Conservation (phyloP, 73 alveolate species). For the Symbiodinium pilosum region DNA sequence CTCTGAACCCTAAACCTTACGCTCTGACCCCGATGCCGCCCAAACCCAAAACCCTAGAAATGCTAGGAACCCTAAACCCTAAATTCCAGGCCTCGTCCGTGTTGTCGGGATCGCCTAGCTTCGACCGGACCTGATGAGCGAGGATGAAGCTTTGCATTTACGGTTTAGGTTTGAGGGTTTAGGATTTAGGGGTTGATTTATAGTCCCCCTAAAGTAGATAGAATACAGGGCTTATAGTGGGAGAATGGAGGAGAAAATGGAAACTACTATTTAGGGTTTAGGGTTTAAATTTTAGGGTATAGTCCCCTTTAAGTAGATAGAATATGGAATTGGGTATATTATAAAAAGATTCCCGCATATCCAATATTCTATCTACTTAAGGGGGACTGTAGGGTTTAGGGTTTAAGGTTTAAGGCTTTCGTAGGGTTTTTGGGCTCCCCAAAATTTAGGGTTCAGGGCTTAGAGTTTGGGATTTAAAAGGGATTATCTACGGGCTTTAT, state of each 20-base stretch:
- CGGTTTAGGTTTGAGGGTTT: neutral
- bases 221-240: neutral
- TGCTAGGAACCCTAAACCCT: neutral
- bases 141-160: too few relatives aligned
- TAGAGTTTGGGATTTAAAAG: neutral
- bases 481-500: neutral
- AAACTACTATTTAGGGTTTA: too few relatives aligned
- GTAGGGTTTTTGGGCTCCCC: neutral
- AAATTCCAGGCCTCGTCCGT: slow-evolving; percentile 32
- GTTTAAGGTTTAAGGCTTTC: neutral
- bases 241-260: too few relatives aligned
- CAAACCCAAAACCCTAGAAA: neutral
- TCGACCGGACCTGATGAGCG: slow-evolving; percentile 22
- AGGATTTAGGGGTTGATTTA: neutral
- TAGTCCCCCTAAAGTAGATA: too few relatives aligned
- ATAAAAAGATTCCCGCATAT: too few relatives aligned
- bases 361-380: too few relatives aligned
- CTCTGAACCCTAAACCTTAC: neutral
- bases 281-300: neutral
- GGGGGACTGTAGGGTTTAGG: too few relatives aligned
- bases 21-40: neutral
- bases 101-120: slow-evolving; percentile 68
- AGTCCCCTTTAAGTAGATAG: too few relatives aligned
- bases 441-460: neutral
- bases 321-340: too few relatives aligned